Base-by-base conservation (phyloP, 1,139 yeast genomes). In the Debaryomycetaceae sp. region DNA sequence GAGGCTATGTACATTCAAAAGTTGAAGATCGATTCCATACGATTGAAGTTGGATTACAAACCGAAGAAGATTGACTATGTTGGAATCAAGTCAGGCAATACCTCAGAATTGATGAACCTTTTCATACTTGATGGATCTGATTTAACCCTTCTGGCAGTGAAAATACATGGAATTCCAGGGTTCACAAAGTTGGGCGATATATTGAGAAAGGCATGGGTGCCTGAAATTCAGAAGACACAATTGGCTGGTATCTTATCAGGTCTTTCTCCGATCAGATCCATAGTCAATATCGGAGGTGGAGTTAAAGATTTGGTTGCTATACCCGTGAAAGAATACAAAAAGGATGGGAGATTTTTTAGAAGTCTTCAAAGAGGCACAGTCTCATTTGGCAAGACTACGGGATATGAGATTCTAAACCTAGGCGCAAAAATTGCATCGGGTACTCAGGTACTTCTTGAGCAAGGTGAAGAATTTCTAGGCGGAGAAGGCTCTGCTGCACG, bases 371-470 rank as follows among this genome's bases (percentile, higher is more conserved):
- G 85, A 49, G 96, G 96, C 1, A 85, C 95, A 0, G 65, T 72
- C 40, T 75, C 83, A n/a, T 89, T 93, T 65, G 83, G 93, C 1
- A 82, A 79, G 53, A 83, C 85, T 8, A 86, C 98, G 0, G 81
- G 96, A 2, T 85, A 84, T 47, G 97, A 91, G 60, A 64, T 91
- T 35, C 71, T 91, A 38, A 84, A 85, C 54, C 69, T 93, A 42
- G 97, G 97, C 0, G 95, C 87, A 0, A 88, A 86, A 55, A 60
- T 91, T 34, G 95, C 96, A 1, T 85, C 91, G 5, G 97, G 97
- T 0, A 88, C 97, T 0, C 97, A 90, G 59, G 82, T 83, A 0
- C 64, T 88, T 7, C 67, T 91, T 42, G 97, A 90, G 54, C 81
- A 79, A 47, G 85, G 95, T 0, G 98, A 91, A 59, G 85, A 81